Conservation (phyloP, 75 land plant genomes). For the Azolla pinnata region DNA sequence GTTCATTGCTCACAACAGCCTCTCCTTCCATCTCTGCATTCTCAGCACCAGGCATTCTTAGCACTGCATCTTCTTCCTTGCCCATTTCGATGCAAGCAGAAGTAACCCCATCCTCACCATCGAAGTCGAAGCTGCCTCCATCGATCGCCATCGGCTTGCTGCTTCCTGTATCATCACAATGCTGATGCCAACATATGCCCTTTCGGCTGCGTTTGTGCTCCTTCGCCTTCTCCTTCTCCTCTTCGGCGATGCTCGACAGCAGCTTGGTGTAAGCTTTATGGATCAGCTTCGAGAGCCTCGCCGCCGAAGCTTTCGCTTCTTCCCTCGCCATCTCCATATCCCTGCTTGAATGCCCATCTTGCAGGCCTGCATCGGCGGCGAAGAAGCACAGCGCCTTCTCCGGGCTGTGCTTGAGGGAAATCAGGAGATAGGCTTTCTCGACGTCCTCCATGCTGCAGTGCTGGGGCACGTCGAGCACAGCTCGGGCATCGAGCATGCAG, state of each 20-base stretch:
- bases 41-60: too few relatives aligned
- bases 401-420: conserved; percentile 55
- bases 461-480: conserved; percentile 45
- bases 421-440: conserved; percentile 52
- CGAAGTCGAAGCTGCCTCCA: too few relatives aligned
- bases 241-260: conserved; percentile 38
- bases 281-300: conserved; percentile 50
- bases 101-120: too few relatives aligned
- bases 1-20: too few relatives aligned
- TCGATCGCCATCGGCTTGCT: too few relatives aligned
- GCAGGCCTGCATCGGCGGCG: conserved; percentile 50
- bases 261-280: conserved; percentile 59
- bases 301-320: conserved; percentile 45
- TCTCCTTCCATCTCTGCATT: too few relatives aligned
- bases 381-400: conserved; percentile 52
- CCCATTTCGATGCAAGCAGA: too few relatives aligned
- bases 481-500: conserved; percentile 43
- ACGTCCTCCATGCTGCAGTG: conserved; percentile 61
- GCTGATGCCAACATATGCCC: too few relatives aligned
- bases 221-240: conserved; percentile 13
- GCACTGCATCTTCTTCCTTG: too few relatives aligned
- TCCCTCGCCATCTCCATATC: conserved; percentile 53
- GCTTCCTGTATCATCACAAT: too few relatives aligned
- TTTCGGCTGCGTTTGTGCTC: too few relatives aligned
- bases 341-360: conserved; percentile 29